phyloP scores from a whole-genome alignment of 2,329 filamentous ascomycete genomes.

The Sarocladium strictum region DNA sequence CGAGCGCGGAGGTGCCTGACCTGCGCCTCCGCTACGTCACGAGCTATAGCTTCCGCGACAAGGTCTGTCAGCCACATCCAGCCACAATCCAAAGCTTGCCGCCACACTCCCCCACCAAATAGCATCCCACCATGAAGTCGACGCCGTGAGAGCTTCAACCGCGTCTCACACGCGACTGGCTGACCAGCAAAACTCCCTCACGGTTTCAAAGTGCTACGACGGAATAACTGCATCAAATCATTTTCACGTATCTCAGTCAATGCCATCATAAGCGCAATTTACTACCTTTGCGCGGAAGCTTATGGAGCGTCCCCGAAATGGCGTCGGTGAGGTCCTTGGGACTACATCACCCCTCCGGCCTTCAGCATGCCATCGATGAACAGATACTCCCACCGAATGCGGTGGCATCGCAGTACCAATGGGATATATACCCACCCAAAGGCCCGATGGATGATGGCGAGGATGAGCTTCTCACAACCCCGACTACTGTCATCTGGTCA shows the following conservation, averaged over 20 bases:
- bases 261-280: not conserved
- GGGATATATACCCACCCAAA: slow-evolving; percentile 55
- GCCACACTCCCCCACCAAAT: not conserved
- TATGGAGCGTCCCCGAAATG: slow-evolving; percentile 52
- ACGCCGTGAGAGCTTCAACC: not conserved
- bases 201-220: not conserved
- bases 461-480: slow-evolving; percentile 76
- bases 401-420: slow-evolving; percentile 61
- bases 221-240: too few species aligned
- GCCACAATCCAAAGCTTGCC: not conserved
- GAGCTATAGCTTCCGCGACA: slow-evolving; percentile 11
- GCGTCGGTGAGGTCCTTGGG: slow-evolving; percentile 86
- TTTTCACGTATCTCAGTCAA: too few species aligned
- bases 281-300: slow-evolving; percentile 11
- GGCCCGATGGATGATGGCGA: slow-evolving; percentile 42
- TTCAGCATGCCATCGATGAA: slow-evolving; percentile 79
- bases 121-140: not conserved
- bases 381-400: slow-evolving; percentile 66
- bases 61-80: slow-evolving; percentile 5
- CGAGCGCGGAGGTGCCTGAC: slow-evolving; percentile 12
- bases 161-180: not conserved
- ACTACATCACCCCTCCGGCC: slow-evolving; percentile 78
- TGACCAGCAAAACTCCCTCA: not conserved
- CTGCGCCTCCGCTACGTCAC: slow-evolving; percentile 21
- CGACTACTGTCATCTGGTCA: slow-evolving; percentile 79